Evolutionary conservation across 2,329 filamentous ascomycete genomes (phyloP).

Genomic region (Ceratocystis huliohia): DNA sequence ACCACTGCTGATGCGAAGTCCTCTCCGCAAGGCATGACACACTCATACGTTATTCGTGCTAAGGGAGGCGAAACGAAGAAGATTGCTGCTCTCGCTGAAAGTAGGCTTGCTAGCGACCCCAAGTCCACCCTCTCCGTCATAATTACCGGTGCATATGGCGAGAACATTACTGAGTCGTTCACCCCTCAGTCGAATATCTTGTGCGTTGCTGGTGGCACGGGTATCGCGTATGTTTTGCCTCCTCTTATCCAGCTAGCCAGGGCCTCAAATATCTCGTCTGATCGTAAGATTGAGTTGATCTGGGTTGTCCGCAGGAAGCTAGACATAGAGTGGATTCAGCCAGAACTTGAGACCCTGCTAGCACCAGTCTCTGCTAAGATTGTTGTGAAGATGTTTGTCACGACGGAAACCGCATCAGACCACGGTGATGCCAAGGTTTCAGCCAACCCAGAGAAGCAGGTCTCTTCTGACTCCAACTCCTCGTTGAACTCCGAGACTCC

Average conservation of each 20-base stretch:
- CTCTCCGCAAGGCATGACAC: slow-evolving; percentile 29
- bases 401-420: slow-evolving; percentile 27
- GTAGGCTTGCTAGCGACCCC: slow-evolving; percentile 27
- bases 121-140: slow-evolving; percentile 35
- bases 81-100: slow-evolving; percentile 35
- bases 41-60: slow-evolving; percentile 46
- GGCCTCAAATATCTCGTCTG: slow-evolving; percentile 35
- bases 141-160: slow-evolving; percentile 52
- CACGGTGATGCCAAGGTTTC: neutral
- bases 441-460: slow-evolving; percentile 21
- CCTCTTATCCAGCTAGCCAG: slow-evolving; percentile 28
- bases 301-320: slow-evolving; percentile 47
- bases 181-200: slow-evolving; percentile 31
- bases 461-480: slow-evolving; percentile 24
- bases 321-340: slow-evolving; percentile 46
- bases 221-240: slow-evolving; percentile 32
- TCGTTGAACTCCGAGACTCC: slow-evolving; percentile 16
- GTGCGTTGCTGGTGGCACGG: slow-evolving; percentile 32
- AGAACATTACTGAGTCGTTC: slow-evolving; percentile 34
- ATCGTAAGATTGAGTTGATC: slow-evolving; percentile 45
- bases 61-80: slow-evolving; percentile 48
- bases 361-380: slow-evolving; percentile 32
- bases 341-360: slow-evolving; percentile 41
- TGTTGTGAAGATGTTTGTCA: slow-evolving; percentile 46
- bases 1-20: slow-evolving; percentile 25